Percentiles rank a stretch among this genome's conserved stretches.
phyloP scores from a whole-genome alignment of 352 stramenopile genomes.

The Globisporangium splendens region DNA sequence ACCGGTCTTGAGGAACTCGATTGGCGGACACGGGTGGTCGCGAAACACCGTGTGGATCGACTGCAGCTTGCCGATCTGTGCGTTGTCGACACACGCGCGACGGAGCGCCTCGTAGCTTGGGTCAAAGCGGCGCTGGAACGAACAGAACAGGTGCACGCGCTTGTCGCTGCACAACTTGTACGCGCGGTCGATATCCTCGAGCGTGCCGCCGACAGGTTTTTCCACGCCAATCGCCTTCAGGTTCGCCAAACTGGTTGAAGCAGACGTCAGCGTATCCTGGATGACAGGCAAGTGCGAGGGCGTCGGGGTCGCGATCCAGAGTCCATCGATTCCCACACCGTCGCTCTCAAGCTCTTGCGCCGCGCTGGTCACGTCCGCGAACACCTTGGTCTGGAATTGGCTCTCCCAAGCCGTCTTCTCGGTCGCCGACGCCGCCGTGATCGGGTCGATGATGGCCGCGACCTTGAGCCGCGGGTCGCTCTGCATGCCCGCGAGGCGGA shows the following conservation, averaged over 20 bases:
- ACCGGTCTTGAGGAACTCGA: slow-evolving; percentile 85
- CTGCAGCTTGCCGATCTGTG: slow-evolving; percentile 59
- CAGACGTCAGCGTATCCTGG: slow-evolving; percentile 21
- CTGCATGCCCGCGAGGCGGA: slow-evolving; percentile 60
- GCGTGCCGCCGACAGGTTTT: slow-evolving; percentile 58
- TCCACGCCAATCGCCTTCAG: slow-evolving; percentile 65
- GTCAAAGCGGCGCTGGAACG: slow-evolving; percentile 91
- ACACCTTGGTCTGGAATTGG: slow-evolving; percentile 46
- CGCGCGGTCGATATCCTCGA: slow-evolving; percentile 57
- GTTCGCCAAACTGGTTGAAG: slow-evolving; percentile 7
- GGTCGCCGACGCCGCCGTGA: slow-evolving; percentile 9
- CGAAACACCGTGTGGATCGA: slow-evolving; percentile 87
- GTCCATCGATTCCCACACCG: slow-evolving; percentile 32
- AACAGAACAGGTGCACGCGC: slow-evolving; percentile 79
- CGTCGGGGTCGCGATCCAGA: slow-evolving; percentile 79
- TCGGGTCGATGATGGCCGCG: slow-evolving; percentile 61
- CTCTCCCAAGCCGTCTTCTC: slow-evolving; percentile 22
- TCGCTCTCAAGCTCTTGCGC: slow-evolving; percentile 14
- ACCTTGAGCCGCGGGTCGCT: slow-evolving; percentile 47
- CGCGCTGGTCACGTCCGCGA: slow-evolving; percentile 31
- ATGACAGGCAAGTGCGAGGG: slow-evolving; percentile 62
- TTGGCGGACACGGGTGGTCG: slow-evolving; percentile 85
- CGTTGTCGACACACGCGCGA: slow-evolving; percentile 36
- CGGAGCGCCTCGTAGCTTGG: slow-evolving; percentile 75
- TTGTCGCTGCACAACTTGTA: slow-evolving; percentile 49